A percentile compares a stretch with the other conserved stretches of the same genome.
Evolutionary conservation across 441 rosid species (phyloP).

Genomic region (Jatropha podagrica): DNA sequence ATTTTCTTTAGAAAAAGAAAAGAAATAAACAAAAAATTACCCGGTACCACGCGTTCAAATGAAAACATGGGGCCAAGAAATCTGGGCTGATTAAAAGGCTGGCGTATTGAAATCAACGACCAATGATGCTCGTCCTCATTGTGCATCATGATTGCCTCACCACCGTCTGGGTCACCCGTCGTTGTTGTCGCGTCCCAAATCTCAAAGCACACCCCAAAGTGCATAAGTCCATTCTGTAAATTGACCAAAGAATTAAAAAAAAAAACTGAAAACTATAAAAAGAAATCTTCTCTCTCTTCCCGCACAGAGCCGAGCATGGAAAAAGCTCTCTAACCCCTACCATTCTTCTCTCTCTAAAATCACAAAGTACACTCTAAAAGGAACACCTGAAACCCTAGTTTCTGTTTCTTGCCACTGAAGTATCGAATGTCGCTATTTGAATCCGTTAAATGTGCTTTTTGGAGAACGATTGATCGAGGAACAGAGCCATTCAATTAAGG

Average conservation of each 20-base stretch:
- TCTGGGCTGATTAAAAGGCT: background rate
- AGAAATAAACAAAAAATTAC: background rate
- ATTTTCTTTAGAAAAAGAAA: background rate
- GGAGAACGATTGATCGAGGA: constrained; percentile 37
- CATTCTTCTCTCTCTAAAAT: constrained; percentile 3
- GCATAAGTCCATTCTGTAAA: background rate
- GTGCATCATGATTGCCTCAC: background rate
- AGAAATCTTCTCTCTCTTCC: background rate
- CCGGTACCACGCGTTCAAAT: background rate
- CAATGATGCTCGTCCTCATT: constrained; percentile 10
- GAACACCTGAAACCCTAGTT: constrained; percentile 44
- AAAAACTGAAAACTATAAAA: background rate
- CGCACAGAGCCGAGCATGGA: constrained; percentile 34
- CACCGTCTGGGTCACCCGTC: background rate
- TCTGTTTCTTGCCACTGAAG: constrained; percentile 35
- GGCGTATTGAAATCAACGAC: constrained; percentile 16
- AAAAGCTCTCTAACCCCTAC: constrained; percentile 30
- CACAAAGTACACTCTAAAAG: constrained; percentile 11
- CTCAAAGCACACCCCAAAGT: constrained; percentile 15
- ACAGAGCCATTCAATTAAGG: constrained; percentile 1
- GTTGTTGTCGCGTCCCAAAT: constrained; percentile 22
- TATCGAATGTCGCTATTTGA: constrained; percentile 32
- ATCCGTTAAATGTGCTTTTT: constrained; percentile 34
- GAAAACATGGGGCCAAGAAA: background rate
- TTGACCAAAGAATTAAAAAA: background rate